A percentile compares a stretch with the other conserved stretches of the same genome.
Conservation (phyloP, 2,329 filamentous ascomycete species). For the Cladosporium velox region DNA sequence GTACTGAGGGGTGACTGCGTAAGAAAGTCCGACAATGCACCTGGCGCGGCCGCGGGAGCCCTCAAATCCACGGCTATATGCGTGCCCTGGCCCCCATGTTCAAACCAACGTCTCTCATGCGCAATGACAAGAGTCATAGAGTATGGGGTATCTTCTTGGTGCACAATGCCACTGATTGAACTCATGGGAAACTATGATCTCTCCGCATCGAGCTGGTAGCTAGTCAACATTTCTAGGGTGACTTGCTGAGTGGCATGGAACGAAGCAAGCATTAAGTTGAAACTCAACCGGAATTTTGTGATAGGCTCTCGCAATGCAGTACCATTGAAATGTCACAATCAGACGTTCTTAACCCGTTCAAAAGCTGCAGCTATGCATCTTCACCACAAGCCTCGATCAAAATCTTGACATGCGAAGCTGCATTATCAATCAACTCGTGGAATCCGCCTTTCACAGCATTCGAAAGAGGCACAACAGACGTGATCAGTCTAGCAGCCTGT, state of each 20-base stretch:
- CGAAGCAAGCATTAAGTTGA: neutral
- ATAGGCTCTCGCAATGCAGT: neutral
- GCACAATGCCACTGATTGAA: neutral
- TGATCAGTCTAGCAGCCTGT: conserved; percentile 23
- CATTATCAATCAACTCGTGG: conserved; percentile 24
- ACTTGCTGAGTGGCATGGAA: neutral
- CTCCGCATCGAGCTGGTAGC: neutral
- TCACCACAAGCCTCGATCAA: conserved; percentile 20
- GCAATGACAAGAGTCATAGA: neutral
- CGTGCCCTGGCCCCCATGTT: neutral
- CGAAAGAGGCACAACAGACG: conserved; percentile 23
- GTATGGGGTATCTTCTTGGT: neutral
- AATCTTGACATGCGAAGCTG: conserved; percentile 26
- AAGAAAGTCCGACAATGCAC: neutral
- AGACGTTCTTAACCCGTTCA: neutral
- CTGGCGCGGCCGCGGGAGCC: neutral
- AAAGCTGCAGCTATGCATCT: neutral
- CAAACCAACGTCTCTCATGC: neutral
- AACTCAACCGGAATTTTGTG: neutral
- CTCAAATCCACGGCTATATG: neutral
- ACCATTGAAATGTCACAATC: neutral
- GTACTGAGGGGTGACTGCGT: conserved; percentile 3
- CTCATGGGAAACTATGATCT: neutral
- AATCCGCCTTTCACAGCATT: conserved; percentile 25
- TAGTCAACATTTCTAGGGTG: neutral